Base-by-base conservation (phyloP, 768 basidiomycete genomes). In the Flagelloscypha sp. region DNA sequence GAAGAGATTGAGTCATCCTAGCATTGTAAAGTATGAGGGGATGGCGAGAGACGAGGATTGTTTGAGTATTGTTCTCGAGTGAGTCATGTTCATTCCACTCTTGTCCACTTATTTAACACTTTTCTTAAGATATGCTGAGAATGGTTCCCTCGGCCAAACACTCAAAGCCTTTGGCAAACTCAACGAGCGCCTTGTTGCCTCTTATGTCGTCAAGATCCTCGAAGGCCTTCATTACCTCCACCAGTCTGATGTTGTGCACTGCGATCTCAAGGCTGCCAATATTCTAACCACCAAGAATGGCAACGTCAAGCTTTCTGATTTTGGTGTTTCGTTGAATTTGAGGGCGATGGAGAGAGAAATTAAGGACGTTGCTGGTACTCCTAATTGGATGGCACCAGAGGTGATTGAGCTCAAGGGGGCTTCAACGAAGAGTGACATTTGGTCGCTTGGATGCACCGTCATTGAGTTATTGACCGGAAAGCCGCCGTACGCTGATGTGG, bases 341-440 rank as follows among this genome's bases (percentile, higher is more conserved):
- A 79, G 87, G 30, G 90, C 90, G 1, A 79, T 98, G 73, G 84
- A 83, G 48, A 70, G 76, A 17, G 84, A 87, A 51, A 80, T 76
- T 47, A 81, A 85, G 53, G 85, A 84, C 47, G 84, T 89, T 18
- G 82, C 85, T 6, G 94, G 94, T 7, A 99, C 94, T 7, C 94
- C 94, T 10, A 94, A 97, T 50, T 99, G 94, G 94, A 98, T 99
- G 92, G 93, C 93, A 8, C 94, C 94, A 2, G 94, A 99, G 58
- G 87, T 97, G 33, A 98, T 99, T 43, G 83, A 90, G 54, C 73
- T 98, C 37, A 84, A 90, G 55, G 93, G 93, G 3, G 87, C 94
- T 6, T 84, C 86, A n/a, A 70, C 82, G 0, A 90, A 90, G 48
- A 83, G 87, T 18, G 92, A 95, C 53, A 93, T 95, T 21, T 95